These are phyloP conservation scores for Fallopia convolvulus DNA, from an alignment of 148 eudicot species.

Conservation along the genomic window DNA sequence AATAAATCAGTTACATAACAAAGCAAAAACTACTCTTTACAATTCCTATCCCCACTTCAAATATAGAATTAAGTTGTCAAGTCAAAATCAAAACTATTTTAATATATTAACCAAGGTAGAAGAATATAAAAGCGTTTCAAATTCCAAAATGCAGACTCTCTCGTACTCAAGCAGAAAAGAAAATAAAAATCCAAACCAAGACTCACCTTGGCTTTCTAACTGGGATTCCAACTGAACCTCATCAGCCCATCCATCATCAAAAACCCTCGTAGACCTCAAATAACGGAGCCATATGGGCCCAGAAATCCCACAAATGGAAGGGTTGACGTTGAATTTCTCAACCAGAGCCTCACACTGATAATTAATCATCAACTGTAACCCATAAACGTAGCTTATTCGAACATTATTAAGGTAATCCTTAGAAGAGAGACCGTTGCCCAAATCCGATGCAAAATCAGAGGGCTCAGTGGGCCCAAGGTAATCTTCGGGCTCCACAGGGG, in stretches of 20 bases:
- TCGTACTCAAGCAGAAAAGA: background rate
- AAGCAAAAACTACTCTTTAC: background rate
- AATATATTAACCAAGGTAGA: background rate
- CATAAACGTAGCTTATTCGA: slow-evolving; percentile 56
- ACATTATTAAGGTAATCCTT: slow-evolving; percentile 41
- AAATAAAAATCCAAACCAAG: background rate
- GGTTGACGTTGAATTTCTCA: slow-evolving; percentile 41
- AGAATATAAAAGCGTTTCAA: background rate
- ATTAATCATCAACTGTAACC: slow-evolving; percentile 61
- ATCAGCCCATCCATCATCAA: slow-evolving; percentile 62
- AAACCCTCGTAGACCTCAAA: slow-evolving; percentile 34
- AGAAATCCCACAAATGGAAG: slow-evolving; percentile 49
- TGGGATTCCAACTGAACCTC: slow-evolving; percentile 46
- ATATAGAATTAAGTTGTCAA: background rate
- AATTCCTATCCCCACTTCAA: background rate
- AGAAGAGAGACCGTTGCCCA: background rate
- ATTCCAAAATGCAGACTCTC: background rate
- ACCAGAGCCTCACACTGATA: slow-evolving; percentile 62
- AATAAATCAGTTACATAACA: background rate
- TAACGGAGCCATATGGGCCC: slow-evolving; percentile 58
- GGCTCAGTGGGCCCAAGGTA: slow-evolving; percentile 49
- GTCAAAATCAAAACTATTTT: background rate
- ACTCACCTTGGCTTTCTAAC: slow-evolving; percentile 58
- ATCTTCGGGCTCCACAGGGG: background rate
- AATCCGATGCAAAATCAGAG: slow-evolving; percentile 41